These are phyloP conservation scores for Trichoderma erinaceum DNA, from an alignment of 495 filamentous ascomycete genomes.

Conservation along the genomic window DNA sequence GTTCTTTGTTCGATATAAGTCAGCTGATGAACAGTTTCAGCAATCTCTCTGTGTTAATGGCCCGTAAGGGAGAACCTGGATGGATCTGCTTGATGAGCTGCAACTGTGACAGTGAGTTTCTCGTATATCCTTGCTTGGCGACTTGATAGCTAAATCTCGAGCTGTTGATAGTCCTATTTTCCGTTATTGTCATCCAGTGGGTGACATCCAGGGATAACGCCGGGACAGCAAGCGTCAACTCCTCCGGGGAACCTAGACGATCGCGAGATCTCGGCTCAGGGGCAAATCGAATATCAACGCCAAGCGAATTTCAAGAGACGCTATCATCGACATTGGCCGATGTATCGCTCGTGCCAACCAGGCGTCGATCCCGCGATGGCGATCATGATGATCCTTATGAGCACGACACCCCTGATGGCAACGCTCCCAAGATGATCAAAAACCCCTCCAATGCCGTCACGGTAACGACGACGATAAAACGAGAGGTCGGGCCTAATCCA, in stretches of 20 bases:
- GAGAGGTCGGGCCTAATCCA: slow-evolving; percentile 3
- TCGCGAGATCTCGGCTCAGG: slow-evolving; percentile 2
- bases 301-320: slow-evolving; percentile 10
- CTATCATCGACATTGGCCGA: neutral
- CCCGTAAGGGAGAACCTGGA: slow-evolving; percentile 46
- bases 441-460: slow-evolving; percentile 10
- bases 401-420: neutral
- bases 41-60: slow-evolving; percentile 47
- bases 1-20: neutral
- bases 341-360: slow-evolving; percentile 13
- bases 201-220: slow-evolving; percentile 43
- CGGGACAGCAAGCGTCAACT: slow-evolving; percentile 13
- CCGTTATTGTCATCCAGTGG: slow-evolving; percentile 48
- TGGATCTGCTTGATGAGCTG: slow-evolving; percentile 55
- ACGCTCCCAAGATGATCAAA: neutral
- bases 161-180: slow-evolving; percentile 41
- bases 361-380: neutral
- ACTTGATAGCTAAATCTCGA: neutral
- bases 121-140: neutral
- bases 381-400: slow-evolving; percentile 7
- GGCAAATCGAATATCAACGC: neutral
- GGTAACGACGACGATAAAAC: slow-evolving; percentile 15
- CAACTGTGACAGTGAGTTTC: slow-evolving; percentile 44
- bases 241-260: slow-evolving; percentile 16
- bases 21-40: slow-evolving; percentile 20